Percentiles rank a stretch among this genome's conserved stretches.
Conservation (phyloP, 768 basidiomycete species). For the Hygrocybe punicea region DNA sequence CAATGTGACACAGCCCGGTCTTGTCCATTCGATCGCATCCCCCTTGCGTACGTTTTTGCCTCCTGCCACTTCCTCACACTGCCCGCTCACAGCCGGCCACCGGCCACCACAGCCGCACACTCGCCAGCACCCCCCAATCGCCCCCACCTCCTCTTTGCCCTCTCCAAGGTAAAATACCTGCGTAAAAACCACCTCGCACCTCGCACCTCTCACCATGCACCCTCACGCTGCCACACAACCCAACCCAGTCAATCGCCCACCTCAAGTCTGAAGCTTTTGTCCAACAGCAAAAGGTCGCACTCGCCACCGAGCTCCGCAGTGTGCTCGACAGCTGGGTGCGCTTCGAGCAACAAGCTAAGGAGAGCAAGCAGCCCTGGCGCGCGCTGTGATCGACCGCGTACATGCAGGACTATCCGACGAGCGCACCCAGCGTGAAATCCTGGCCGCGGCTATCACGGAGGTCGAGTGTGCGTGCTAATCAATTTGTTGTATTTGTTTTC, state of each 20-base stretch:
- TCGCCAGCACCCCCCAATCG: slow-evolving; percentile 57
- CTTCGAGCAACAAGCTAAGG: slow-evolving; percentile 94
- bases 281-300: slow-evolving; percentile 81
- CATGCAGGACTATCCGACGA: slow-evolving; percentile 78
- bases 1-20: no score
- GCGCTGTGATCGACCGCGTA: slow-evolving; percentile 85
- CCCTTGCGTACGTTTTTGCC: no score
- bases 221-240: no score
- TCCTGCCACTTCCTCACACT: no score
- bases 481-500: no score
- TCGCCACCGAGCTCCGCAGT: slow-evolving; percentile 86
- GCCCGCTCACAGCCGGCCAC: background rate
- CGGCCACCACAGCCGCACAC: slow-evolving; percentile 60
- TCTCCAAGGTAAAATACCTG: no score
- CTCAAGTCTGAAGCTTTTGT: slow-evolving; percentile 88
- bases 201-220: no score
- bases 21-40: no score
- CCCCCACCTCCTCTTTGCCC: slow-evolving; percentile 77
- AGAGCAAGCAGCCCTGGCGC: slow-evolving; percentile 90
- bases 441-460: slow-evolving; percentile 75
- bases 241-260: slow-evolving; percentile 82
- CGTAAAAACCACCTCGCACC: no score
- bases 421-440: slow-evolving; percentile 84
- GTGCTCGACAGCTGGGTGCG: slow-evolving; percentile 98
- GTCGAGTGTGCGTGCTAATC: slow-evolving; percentile 76